Conservation (phyloP, 352 stramenopile genomes). For the Saprolegnia diclina region DNA sequence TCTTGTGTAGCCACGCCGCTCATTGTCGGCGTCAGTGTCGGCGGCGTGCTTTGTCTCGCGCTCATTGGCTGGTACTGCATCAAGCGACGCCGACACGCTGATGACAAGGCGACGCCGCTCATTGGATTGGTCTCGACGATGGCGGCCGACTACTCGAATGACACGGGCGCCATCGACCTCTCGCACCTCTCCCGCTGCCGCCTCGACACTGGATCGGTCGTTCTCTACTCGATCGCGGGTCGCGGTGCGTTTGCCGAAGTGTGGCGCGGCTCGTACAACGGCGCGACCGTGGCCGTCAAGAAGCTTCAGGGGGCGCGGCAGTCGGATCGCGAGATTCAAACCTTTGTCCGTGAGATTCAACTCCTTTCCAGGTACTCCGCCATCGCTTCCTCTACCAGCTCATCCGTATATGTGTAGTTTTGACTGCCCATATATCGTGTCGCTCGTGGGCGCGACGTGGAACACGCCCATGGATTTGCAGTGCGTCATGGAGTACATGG, state of each 20-base stretch:
- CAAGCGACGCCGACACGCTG: neutral
- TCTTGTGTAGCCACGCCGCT: neutral
- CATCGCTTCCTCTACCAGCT: slow-evolving; percentile 2
- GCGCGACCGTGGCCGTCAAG: slow-evolving; percentile 1
- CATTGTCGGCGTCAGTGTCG: neutral
- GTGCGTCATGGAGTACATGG: slow-evolving; percentile 20
- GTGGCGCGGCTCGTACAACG: slow-evolving; percentile 6
- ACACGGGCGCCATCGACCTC: neutral
- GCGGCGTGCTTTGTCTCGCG: neutral
- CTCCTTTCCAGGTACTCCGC: slow-evolving; percentile 36
- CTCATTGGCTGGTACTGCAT: neutral
- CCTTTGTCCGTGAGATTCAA: slow-evolving; percentile 47
- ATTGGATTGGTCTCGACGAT: slow-evolving; percentile 36
- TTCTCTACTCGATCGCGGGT: neutral
- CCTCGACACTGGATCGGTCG: neutral
- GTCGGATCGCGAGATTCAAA: slow-evolving; percentile 33
- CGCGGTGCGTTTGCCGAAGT: slow-evolving; percentile 13
- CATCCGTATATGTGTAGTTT: neutral
- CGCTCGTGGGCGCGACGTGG: slow-evolving; percentile 4
- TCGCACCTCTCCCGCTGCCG: neutral
- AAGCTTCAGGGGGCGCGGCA: neutral
- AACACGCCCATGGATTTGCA: neutral
- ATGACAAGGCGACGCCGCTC: too few species aligned
- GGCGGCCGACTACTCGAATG: slow-evolving; percentile 23
- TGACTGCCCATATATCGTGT: slow-evolving; percentile 2